Percentiles rank a stretch among this genome's conserved stretches.
Evolutionary conservation across 495 filamentous ascomycete genomes (phyloP).

Genomic region (Xylaria scruposa): DNA sequence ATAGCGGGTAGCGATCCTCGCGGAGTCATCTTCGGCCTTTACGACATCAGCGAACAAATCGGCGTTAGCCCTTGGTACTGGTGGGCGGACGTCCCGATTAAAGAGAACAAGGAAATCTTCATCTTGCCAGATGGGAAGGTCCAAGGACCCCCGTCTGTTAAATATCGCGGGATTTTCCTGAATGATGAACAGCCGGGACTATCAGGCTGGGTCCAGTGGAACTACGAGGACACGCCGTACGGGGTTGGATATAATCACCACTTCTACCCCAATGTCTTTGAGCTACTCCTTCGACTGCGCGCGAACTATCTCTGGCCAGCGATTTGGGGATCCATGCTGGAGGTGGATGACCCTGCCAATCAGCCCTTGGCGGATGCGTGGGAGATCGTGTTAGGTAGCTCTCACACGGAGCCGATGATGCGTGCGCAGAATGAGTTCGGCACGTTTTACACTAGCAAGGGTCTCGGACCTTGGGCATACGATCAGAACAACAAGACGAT

Average conservation of each 20-base stretch:
- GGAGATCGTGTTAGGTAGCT: conserved; percentile 74
- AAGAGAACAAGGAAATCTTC: conserved; percentile 61
- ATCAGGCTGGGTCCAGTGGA: conserved; percentile 69
- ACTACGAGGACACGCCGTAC: conserved; percentile 53
- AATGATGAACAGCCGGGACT: conserved; percentile 79
- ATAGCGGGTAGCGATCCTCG: conserved; percentile 74
- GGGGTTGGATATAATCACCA: conserved; percentile 66
- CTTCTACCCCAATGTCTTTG: conserved; percentile 74
- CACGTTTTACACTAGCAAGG: conserved; percentile 53
- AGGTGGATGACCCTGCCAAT: conserved; percentile 71
- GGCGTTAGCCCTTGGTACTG: conserved; percentile 81
- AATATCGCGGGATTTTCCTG: conserved; percentile 80
- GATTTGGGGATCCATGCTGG: conserved; percentile 73
- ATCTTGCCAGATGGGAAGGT: conserved; percentile 54
- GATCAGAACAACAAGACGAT: conserved; percentile 70
- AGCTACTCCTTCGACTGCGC: conserved; percentile 70
- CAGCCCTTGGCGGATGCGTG: conserved; percentile 73
- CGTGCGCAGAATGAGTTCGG: conserved; percentile 74
- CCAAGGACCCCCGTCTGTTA: conserved; percentile 69
- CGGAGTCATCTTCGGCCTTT: conserved; percentile 75
- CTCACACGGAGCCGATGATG: conserved; percentile 78
- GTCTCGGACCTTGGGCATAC: conserved; percentile 68
- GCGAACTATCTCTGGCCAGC: conserved; percentile 82
- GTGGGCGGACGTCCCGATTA: conserved; percentile 71
- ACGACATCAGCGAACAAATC: conserved; percentile 77